Conservation (phyloP, 2,329 filamentous ascomycete species). For the Meredithiella fracta region DNA sequence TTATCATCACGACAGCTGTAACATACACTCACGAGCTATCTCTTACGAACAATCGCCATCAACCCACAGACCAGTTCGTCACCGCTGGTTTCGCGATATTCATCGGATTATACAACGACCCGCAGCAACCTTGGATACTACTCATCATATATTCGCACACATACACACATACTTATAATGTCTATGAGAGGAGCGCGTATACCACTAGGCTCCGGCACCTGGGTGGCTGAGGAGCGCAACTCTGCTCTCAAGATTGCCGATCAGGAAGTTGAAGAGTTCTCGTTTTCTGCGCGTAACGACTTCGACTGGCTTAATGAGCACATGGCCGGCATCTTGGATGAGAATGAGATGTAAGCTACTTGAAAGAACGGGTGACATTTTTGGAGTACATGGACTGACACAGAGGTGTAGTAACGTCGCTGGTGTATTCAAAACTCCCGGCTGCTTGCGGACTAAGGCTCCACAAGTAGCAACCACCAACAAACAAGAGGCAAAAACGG, state of each 20-base stretch:
- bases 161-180: conserved; percentile 14
- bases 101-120: neutral
- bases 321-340: conserved; percentile 84
- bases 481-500: conserved; percentile 33
- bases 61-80: neutral
- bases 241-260: conserved; percentile 60
- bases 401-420: conserved; percentile 55
- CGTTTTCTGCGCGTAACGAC: conserved; percentile 82
- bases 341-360: conserved; percentile 56
- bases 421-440: conserved; percentile 90
- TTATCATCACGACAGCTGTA: neutral
- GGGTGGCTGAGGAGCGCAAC: conserved; percentile 71
- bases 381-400: neutral
- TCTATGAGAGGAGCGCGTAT: conserved; percentile 41
- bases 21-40: neutral
- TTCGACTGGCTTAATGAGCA: conserved; percentile 98
- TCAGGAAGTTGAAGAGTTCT: conserved; percentile 81
- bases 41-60: neutral
- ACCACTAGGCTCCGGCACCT: conserved; percentile 65
- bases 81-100: neutral
- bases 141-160: neutral
- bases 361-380: neutral
- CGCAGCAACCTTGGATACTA: neutral
- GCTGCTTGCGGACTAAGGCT: conserved; percentile 67
- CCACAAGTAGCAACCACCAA: conserved; percentile 48